A percentile compares a stretch with the other conserved stretches of the same genome.
phyloP scores from a whole-genome alignment of 2,329 filamentous ascomycete genomes.

The Nannizziopsis arthrosporioides region DNA sequence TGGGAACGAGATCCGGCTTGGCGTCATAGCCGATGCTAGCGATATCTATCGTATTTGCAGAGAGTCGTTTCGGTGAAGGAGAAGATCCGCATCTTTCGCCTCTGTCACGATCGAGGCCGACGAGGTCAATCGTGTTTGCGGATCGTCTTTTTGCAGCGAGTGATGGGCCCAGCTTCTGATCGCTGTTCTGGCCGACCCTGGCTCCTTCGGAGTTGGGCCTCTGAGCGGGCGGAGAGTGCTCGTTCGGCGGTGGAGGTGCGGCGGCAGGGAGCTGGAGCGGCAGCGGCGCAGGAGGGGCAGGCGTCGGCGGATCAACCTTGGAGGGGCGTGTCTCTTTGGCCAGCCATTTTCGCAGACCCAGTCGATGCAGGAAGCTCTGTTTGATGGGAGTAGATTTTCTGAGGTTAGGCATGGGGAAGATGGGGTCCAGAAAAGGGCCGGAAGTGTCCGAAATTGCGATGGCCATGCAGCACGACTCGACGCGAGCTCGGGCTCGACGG shows the following conservation, averaged over 20 bases:
- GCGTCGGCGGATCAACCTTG: neutral
- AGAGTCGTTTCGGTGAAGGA: too few species aligned
- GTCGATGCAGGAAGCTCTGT: constrained; percentile 38
- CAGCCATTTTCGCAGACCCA: constrained; percentile 34
- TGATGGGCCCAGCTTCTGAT: constrained; percentile 6
- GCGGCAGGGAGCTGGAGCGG: neutral
- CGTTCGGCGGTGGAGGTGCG: constrained; percentile 5
- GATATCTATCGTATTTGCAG: too few species aligned
- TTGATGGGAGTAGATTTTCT: constrained; percentile 27
- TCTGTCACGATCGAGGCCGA: too few species aligned
- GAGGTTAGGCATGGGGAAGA: constrained; percentile 26
- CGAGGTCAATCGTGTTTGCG: constrained; percentile 1
- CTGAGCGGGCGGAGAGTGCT: neutral
- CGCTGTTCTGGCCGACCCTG: constrained; percentile 10
- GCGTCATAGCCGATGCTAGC: too few species aligned
- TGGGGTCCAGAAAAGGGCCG: constrained; percentile 26
- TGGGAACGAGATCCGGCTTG: too few species aligned
- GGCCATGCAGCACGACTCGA: constrained; percentile 30
- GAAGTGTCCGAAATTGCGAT: constrained; percentile 31
- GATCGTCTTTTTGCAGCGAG: constrained; percentile 1
- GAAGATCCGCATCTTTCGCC: too few species aligned
- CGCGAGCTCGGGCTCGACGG: constrained; percentile 21
- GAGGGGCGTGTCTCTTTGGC: constrained; percentile 29
- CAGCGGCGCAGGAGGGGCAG: constrained; percentile 20
- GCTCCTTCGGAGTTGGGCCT: constrained; percentile 2